Conservation (phyloP, 257 asterid genomes). For the Asclepias syriaca region DNA sequence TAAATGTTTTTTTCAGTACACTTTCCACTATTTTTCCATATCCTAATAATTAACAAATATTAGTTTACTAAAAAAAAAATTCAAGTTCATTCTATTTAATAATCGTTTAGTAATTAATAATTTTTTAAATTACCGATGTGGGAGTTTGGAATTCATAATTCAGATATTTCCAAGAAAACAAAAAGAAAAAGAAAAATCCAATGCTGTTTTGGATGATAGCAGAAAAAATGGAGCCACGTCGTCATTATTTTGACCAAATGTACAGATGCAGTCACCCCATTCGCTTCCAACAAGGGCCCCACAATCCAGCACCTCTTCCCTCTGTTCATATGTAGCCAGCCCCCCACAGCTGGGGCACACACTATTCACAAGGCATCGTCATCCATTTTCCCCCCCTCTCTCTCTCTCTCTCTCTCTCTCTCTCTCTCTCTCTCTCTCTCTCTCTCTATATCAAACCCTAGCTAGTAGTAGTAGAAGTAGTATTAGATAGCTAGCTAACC, state of each 20-base stretch:
- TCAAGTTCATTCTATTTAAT: too few relatives aligned
- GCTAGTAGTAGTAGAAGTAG: not conserved
- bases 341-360: constrained; percentile 16
- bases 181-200: not conserved
- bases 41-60: too few relatives aligned
- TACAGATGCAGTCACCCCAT: constrained; percentile 22
- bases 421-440: too few relatives aligned
- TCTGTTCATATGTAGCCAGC: constrained; percentile 15
- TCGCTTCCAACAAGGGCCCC: constrained; percentile 3
- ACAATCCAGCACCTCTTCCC: not conserved
- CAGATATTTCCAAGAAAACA: constrained; percentile 9
- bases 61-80: too few relatives aligned
- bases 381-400: not conserved
- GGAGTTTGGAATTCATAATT: too few relatives aligned
- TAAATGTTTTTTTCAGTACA: too few relatives aligned
- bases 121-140: too few relatives aligned
- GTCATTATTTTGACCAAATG: constrained; percentile 21
- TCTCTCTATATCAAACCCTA: constrained; percentile 12
- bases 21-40: too few relatives aligned
- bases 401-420: too few relatives aligned
- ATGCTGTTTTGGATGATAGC: constrained; percentile 10
- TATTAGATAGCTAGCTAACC: too few relatives aligned
- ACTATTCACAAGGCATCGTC: constrained; percentile 6
- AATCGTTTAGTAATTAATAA: too few relatives aligned
- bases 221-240: constrained; percentile 14